Evolutionary conservation across 2,329 filamentous ascomycete species (phyloP).

Genomic region (Xylaria arbuscula): DNA sequence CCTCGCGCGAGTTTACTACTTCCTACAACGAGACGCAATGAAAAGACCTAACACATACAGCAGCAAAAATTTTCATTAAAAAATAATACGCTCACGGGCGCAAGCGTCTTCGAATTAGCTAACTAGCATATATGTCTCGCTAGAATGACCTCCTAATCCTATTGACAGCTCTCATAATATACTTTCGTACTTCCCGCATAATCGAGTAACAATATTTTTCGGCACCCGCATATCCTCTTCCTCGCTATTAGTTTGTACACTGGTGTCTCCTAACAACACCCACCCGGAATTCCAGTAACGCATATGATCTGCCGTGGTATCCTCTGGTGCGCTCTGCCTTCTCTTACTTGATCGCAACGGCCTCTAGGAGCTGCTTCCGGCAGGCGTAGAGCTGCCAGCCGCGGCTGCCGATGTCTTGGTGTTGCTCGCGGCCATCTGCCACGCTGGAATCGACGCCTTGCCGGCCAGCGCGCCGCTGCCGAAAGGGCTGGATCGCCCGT

Average conservation of each 20-base stretch:
- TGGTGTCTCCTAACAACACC: neutral
- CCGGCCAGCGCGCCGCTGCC: constrained; percentile 59
- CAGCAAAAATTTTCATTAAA: neutral
- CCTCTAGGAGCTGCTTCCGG: constrained; percentile 41
- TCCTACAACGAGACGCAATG: no score
- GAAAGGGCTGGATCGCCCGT: constrained; percentile 60
- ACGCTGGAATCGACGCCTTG: constrained; percentile 79
- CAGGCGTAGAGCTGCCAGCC: constrained; percentile 41
- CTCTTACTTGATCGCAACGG: neutral
- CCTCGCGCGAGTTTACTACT: neutral
- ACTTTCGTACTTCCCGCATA: neutral
- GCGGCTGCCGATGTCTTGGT: constrained; percentile 31
- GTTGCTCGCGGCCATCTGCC: constrained; percentile 79
- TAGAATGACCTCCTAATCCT: constrained; percentile 4
- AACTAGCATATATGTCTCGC: neutral
- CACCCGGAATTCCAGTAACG: neutral
- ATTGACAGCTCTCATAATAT: neutral
- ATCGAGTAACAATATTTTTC: neutral
- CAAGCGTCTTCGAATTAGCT: neutral
- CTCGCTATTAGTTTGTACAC: constrained; percentile 26
- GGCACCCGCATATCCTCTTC: constrained; percentile 7
- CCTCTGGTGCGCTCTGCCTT: neutral
- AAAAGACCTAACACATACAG: neutral
- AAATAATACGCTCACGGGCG: neutral
- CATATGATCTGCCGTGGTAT: neutral